Evolutionary conservation across 352 stramenopile genomes (phyloP), one percentile per base, ranked within the genome.

Genomic region (Phytopythium oedochilum): DNA sequence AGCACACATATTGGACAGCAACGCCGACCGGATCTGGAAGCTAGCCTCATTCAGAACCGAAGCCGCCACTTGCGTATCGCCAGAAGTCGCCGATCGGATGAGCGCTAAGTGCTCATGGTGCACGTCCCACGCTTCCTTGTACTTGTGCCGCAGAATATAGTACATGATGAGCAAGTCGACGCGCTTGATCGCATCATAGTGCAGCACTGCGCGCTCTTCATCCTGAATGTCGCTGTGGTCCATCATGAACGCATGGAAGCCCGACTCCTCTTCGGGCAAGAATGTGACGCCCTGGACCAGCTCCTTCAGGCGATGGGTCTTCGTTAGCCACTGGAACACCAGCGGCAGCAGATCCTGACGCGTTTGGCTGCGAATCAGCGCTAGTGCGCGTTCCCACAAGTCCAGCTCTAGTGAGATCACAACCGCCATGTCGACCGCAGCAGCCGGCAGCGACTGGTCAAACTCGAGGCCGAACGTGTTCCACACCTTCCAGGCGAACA

Each of bases 401-500:
- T 83, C 71, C 28, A 91, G 64, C 53, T 93, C 80, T 10, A 93
- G 65, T 42, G 81, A 88, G 45, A 91, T 76, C 23, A 93, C 75
- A n/a, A 90, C 72, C 11, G 78, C 63, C n/a, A 89, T 70, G 23
- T 91, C 83, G 0, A 77, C 88, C 23, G 76, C 71, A 12, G 76
- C 70, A 18, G 69, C 42, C 10, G 75, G 69, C 45, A 55, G 34
- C 8, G 74, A 67, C n/a, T 73, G 48, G 12, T 62, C 55, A 18
- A 92, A 56, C 31, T 89, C 71, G 17, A 91, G 66, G 7, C 78
- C 78, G 53, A 91, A 93, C 7, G 77, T 83, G 32, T 80, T 89
- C 83, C 80, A 91, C n/a, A 93, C 76, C 61, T 93, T 89, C 83
- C 83, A 93, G 23, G 80, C 83, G 23, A 91, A 73, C 25, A 86